Percentiles rank a stretch among this genome's conserved stretches.
Conservation (phyloP, 495 filamentous ascomycete genomes). For the Cercophora samala region DNA sequence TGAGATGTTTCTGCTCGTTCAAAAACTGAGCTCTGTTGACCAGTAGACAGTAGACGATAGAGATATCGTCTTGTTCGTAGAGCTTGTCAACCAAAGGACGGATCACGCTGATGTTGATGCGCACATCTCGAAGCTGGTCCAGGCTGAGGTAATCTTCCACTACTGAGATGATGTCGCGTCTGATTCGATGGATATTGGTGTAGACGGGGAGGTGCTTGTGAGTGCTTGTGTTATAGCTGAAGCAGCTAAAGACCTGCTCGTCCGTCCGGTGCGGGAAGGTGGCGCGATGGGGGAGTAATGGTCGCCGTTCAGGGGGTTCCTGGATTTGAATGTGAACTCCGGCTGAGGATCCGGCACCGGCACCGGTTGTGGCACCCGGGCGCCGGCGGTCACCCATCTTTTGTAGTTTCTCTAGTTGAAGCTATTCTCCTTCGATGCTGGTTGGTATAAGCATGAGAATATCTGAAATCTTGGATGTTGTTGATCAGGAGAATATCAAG, state of each 20-base stretch:
- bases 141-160: slow-evolving; percentile 54
- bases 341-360: slow-evolving; percentile 17
- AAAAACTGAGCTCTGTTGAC: slow-evolving; percentile 70
- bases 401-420: not conserved
- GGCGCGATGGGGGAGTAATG: slow-evolving; percentile 27
- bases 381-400: not conserved
- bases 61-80: slow-evolving; percentile 66
- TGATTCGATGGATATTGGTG: slow-evolving; percentile 52
- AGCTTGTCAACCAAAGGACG: slow-evolving; percentile 67
- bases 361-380: not conserved
- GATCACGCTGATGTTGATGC: slow-evolving; percentile 67
- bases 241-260: slow-evolving; percentile 28
- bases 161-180: slow-evolving; percentile 49
- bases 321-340: slow-evolving; percentile 20
- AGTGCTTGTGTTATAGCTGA: slow-evolving; percentile 28
- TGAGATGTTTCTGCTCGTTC: slow-evolving; percentile 60
- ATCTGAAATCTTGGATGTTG: no score
- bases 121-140: slow-evolving; percentile 63
- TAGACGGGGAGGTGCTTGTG: slow-evolving; percentile 51
- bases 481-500: not conserved
- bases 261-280: slow-evolving; percentile 30
- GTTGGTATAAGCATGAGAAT: not conserved
- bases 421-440: not conserved
- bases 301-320: slow-evolving; percentile 31
- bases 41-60: slow-evolving; percentile 65